Conservation (phyloP, 1,284 basidiomycete species). For the Xanthoconium separans region DNA sequence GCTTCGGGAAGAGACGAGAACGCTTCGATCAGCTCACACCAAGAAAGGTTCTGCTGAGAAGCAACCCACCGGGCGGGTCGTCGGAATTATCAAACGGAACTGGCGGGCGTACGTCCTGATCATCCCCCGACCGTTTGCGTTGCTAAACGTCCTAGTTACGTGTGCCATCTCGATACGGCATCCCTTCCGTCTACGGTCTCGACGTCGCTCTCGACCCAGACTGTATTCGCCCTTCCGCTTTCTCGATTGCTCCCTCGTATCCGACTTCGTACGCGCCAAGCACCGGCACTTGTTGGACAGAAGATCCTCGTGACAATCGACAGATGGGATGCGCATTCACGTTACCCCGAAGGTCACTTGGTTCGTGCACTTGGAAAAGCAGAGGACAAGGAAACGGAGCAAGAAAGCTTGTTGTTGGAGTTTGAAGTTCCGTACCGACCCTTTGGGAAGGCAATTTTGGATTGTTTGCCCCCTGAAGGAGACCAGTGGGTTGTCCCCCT, state of each 20-base stretch:
- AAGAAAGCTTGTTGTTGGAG: slow-evolving; percentile 92
- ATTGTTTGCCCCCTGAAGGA: slow-evolving; percentile 89
- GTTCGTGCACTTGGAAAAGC: slow-evolving; percentile 90
- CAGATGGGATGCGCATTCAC: slow-evolving; percentile 82
- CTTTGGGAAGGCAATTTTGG: slow-evolving; percentile 92
- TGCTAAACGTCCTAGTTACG: slow-evolving; percentile 57
- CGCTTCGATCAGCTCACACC: slow-evolving; percentile 38
- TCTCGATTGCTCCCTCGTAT: slow-evolving; percentile 93
- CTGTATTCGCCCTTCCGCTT: slow-evolving; percentile 94
- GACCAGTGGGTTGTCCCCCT: slow-evolving; percentile 92
- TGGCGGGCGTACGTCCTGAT: slow-evolving; percentile 79
- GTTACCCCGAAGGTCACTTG: slow-evolving; percentile 98
- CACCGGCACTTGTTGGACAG: slow-evolving; percentile 83
- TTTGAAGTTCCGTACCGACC: slow-evolving; percentile 97
- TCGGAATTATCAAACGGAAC: slow-evolving; percentile 92
- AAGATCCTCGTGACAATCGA: slow-evolving; percentile 98
- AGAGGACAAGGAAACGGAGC: slow-evolving; percentile 95
- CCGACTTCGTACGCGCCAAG: slow-evolving; percentile 92
- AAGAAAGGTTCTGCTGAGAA: slow-evolving; percentile 43
- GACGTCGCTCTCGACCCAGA: slow-evolving; percentile 86
- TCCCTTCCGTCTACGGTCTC: slow-evolving; percentile 80
- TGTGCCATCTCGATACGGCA: slow-evolving; percentile 92
- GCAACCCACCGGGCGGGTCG: slow-evolving; percentile 90
- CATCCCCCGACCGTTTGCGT: background rate
- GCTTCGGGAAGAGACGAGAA: slow-evolving; percentile 46